phyloP scores from a whole-genome alignment of 1,284 basidiomycete genomes.

The Ustilago crameri region DNA sequence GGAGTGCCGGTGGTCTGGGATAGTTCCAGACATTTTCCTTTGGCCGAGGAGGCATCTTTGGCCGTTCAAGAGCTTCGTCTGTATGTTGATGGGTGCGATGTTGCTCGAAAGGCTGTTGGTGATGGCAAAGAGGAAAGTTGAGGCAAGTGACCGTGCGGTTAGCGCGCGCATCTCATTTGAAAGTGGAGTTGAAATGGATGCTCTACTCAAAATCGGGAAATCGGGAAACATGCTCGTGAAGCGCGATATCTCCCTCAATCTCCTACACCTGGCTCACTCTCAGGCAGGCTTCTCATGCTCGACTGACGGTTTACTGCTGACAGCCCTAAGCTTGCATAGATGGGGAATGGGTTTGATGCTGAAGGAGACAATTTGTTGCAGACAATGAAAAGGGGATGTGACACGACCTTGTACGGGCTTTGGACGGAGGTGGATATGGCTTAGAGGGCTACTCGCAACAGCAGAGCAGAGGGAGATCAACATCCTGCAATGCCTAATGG shows the following conservation, averaged over 20 bases:
- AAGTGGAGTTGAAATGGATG: conserved; percentile 24
- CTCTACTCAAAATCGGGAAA: background rate
- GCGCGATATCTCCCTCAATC: background rate
- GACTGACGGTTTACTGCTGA: no score
- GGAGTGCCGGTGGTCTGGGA: conserved; percentile 61
- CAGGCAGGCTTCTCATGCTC: background rate
- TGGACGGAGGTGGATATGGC: conserved; percentile 11
- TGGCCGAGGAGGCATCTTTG: conserved; percentile 43
- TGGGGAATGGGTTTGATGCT: background rate
- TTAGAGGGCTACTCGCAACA: conserved; percentile 1
- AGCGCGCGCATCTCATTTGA: conserved; percentile 6
- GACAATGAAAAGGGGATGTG: conserved; percentile 6
- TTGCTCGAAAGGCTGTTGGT: background rate
- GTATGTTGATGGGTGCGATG: no score
- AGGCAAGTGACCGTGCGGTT: background rate
- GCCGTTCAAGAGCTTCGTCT: background rate
- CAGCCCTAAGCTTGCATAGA: no score
- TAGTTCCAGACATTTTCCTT: conserved; percentile 64
- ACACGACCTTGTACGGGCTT: conserved; percentile 13
- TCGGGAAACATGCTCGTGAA: conserved; percentile 1
- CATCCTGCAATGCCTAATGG: conserved; percentile 22
- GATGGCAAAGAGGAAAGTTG: background rate
- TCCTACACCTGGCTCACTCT: background rate
- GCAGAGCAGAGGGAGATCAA: conserved; percentile 18
- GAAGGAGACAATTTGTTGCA: conserved; percentile 16